Conservation (phyloP, 345 rosid genomes). For the Moricandia arvensis region DNA sequence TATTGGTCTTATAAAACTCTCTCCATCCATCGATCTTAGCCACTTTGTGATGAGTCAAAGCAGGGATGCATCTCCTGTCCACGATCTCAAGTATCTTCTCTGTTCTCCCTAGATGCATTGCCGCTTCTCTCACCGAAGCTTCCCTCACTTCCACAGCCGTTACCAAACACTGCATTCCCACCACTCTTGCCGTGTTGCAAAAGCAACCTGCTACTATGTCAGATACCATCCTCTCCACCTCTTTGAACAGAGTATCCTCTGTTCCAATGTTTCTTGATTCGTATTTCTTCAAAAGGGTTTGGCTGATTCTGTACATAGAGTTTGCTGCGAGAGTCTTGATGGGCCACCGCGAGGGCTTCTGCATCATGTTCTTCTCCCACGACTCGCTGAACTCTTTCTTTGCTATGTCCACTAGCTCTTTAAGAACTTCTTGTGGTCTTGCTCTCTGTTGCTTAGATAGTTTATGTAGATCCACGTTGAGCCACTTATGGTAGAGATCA, state of each 20-base stretch:
- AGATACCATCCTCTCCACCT: conserved; percentile 48
- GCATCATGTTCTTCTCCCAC: conserved; percentile 35
- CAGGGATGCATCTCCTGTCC: conserved; percentile 41
- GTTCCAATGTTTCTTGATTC: conserved; percentile 22
- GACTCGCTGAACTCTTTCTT: conserved; percentile 44
- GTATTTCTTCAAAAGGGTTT: conserved; percentile 49
- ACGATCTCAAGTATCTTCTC: conserved; percentile 55
- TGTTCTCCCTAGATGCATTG: conserved; percentile 57
- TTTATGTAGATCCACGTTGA: conserved; percentile 56
- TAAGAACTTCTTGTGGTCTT: conserved; percentile 49
- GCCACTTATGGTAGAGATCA: conserved; percentile 68
- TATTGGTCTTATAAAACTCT: conserved; percentile 17
- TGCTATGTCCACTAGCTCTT: conserved; percentile 50
- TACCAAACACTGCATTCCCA: conserved; percentile 52
- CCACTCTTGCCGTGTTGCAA: conserved; percentile 51
- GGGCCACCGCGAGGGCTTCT: conserved; percentile 64
- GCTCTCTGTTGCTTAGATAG: conserved; percentile 38
- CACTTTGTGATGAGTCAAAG: conserved; percentile 42
- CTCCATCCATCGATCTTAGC: conserved; percentile 65
- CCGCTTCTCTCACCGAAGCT: conserved; percentile 49
- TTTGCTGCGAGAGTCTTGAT: conserved; percentile 59
- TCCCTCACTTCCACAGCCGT: conserved; percentile 59
- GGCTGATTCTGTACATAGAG: conserved; percentile 73
- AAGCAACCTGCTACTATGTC: conserved; percentile 80
- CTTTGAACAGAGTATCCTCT: conserved; percentile 45